phyloP scores from a whole-genome alignment of 345 rosid species.

The Hibiscus trionum region DNA sequence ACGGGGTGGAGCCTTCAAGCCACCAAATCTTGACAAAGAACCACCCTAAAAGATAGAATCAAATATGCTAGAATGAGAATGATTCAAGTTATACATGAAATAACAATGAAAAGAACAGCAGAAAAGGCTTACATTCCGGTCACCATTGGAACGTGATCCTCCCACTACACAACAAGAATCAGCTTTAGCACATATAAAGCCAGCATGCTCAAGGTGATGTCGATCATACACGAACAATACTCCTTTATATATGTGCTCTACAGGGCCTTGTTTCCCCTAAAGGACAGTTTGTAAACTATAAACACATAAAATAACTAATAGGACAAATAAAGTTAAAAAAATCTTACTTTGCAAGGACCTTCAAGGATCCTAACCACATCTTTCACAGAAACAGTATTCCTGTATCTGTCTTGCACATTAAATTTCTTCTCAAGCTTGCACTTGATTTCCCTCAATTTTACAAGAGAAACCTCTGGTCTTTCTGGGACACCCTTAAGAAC shows the following conservation, averaged over 20 bases:
- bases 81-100: background rate
- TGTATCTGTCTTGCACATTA: conserved; percentile 59
- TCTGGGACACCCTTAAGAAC: conserved; percentile 82
- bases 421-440: conserved; percentile 77
- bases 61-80: background rate
- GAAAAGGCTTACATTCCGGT: conserved; percentile 52
- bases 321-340: conserved; percentile 16
- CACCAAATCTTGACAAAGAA: conserved; percentile 52
- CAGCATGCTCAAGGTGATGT: conserved; percentile 96
- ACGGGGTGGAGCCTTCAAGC: conserved; percentile 52
- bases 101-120: conserved; percentile 4
- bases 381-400: conserved; percentile 60
- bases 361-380: conserved; percentile 78
- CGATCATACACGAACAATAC: conserved; percentile 76
- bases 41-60: conserved; percentile 44
- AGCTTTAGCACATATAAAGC: conserved; percentile 77
- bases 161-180: conserved; percentile 71
- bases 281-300: conserved; percentile 6
- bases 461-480: conserved; percentile 72
- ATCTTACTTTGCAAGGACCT: conserved; percentile 85
- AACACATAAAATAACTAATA: conserved; percentile 14
- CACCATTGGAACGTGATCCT: conserved; percentile 61
- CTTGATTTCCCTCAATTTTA: conserved; percentile 88
- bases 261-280: conserved; percentile 95
- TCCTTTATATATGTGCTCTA: conserved; percentile 69